Evolutionary conservation across 345 rosid genomes (phyloP), one percentile per base, ranked within the genome.

Genomic region (Pistacia atlantica): DNA sequence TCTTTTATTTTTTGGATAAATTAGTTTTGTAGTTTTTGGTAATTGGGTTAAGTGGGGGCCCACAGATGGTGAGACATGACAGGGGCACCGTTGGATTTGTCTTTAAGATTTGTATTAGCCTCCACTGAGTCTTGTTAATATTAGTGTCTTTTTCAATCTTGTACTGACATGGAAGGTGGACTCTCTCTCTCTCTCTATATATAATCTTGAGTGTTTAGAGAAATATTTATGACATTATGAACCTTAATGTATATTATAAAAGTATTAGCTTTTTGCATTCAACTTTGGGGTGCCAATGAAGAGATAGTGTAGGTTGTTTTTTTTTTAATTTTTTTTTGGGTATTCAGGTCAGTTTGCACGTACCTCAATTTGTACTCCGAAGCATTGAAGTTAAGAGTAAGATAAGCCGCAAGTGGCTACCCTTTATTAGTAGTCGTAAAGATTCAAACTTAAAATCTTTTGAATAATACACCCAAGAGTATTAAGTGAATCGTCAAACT

Each of bases 51-150:
- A 35, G 58, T 28, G 42, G 46, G 11, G 67, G 60, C 57, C 74
- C 74, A 56, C 51, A 59, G 18, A 18, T 56, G 38, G n/a, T 56
- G 64, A 59, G 56, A 72, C 42, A 46, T 60, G 14, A 72, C 51
- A 71, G 52, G 25, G 56, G 14, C 28, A 71, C 18, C 73, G 54
- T 42, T 62, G 28, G 72, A 14, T 48, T 73, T 70, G 31, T 14
- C 13, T 13, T 70, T 52, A 61, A 62, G 75, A 20, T 62, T 70
- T 35, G 71, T 55, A 57, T 42, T 25, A 57, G 49, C 67, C 51
- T 20, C 16, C 65, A n/a, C n/a, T 17, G n/a, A 42, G 25, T 64
- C 56, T 52, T 68, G 73, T 69, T 49, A 69, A 20, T 69, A 16
- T 20, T 3, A 42, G 46, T 42, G 46, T 42, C 46, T 6, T 42